These are phyloP conservation scores for Talaromyces thailandensis DNA, from an alignment of 495 filamentous ascomycete genomes.

Conservation along the genomic window DNA sequence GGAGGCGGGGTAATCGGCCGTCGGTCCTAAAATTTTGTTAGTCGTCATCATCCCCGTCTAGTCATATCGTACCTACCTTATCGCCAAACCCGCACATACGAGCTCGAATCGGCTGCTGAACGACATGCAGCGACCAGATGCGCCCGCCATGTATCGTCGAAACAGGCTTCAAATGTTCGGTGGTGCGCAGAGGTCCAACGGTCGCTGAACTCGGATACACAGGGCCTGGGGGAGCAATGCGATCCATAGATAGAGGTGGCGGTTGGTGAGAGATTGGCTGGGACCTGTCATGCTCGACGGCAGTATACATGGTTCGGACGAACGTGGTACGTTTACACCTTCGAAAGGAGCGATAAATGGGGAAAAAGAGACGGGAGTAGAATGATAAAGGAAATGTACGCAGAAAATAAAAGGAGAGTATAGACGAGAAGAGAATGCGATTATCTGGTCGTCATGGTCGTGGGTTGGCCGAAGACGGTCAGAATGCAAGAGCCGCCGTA, in stretches of 20 bases:
- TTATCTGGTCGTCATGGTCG: too few relatives aligned
- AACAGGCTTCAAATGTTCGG: slow-evolving; percentile 30
- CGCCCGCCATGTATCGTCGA: slow-evolving; percentile 36
- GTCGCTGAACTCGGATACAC: slow-evolving; percentile 33
- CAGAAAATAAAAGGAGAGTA: too few relatives aligned
- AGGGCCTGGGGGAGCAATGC: slow-evolving; percentile 29
- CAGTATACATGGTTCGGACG: slow-evolving; percentile 32
- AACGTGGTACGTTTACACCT: background rate
- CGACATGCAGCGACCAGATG: slow-evolving; percentile 64
- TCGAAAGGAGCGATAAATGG: too few relatives aligned
- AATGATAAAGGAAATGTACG: too few relatives aligned
- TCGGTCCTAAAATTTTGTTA: slow-evolving; percentile 57
- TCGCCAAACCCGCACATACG: slow-evolving; percentile 99
- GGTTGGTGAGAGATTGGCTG: slow-evolving; percentile 30
- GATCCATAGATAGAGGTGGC: slow-evolving; percentile 40
- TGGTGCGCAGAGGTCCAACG: slow-evolving; percentile 20
- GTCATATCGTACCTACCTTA: slow-evolving; percentile 53
- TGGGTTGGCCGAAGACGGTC: too few relatives aligned
- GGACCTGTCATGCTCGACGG: slow-evolving; percentile 30
- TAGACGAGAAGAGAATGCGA: too few relatives aligned
- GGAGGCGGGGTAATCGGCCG: slow-evolving; percentile 94
- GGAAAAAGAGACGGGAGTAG: too few relatives aligned
- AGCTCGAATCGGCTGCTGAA: slow-evolving; percentile 87
- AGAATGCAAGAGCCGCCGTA: too few relatives aligned
- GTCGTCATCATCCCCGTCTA: background rate